These are phyloP conservation scores for Solanum tarapatanum DNA, from an alignment of 257 asterid species.

Conservation along the genomic window DNA sequence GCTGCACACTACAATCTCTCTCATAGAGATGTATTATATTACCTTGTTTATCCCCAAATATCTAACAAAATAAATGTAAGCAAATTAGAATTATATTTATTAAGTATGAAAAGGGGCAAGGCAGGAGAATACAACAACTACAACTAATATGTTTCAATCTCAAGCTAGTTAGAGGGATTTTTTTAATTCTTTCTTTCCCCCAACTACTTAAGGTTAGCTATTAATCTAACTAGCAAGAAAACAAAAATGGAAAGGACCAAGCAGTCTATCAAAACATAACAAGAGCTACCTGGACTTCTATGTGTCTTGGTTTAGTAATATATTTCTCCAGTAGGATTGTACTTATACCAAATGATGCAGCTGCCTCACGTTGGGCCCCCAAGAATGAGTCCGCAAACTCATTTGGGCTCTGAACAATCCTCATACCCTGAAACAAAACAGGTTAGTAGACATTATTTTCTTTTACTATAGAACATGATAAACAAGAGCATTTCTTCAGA, in stretches of 20 bases:
- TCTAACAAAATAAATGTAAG: conserved; percentile 27
- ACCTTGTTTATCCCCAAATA: conserved; percentile 89
- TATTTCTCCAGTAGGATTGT: conserved; percentile 91
- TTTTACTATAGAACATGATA: background rate
- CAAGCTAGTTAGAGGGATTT: background rate
- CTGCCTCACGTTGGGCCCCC: conserved; percentile 99
- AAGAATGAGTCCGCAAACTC: conserved; percentile 81
- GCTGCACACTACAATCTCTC: conserved; percentile 97
- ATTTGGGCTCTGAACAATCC: conserved; percentile 71
- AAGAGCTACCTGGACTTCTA: conserved; percentile 88
- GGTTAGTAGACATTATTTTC: conserved; percentile 4
- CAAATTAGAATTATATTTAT: background rate
- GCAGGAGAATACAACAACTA: background rate
- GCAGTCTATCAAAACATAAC: conserved; percentile 4
- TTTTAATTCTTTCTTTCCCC: background rate
- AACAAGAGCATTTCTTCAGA: background rate
- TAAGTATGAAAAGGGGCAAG: background rate
- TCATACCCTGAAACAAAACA: conserved; percentile 68
- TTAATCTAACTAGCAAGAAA: background rate
- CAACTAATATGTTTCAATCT: background rate
- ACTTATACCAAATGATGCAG: conserved; percentile 92
- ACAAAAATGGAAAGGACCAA: background rate
- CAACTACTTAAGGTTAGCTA: background rate
- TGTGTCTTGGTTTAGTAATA: conserved; percentile 90
- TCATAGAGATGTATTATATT: conserved; percentile 82